A percentile compares a stretch with the other conserved stretches of the same genome.
These are phyloP conservation scores for Agaricus sinodeliciosus DNA, from an alignment of 768 basidiomycete species.

Conservation along the genomic window DNA sequence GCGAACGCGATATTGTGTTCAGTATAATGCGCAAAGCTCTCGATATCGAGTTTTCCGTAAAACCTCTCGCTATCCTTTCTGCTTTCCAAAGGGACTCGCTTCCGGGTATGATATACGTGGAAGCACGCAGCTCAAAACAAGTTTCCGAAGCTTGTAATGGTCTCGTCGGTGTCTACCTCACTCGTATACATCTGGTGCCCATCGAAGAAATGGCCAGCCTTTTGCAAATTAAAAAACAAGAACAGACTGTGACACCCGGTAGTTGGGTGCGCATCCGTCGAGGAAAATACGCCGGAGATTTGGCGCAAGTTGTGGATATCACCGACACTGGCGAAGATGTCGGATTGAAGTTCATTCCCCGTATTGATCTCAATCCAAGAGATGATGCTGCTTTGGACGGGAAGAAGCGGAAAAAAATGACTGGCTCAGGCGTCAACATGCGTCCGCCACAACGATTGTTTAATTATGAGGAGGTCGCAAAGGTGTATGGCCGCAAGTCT, in stretches of 20 bases:
- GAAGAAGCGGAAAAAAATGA: conserved; percentile 76
- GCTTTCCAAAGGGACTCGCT: conserved; percentile 96
- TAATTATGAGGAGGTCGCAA: conserved; percentile 87
- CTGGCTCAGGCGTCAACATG: conserved; percentile 43
- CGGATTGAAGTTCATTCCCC: conserved; percentile 91
- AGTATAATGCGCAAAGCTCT: conserved; percentile 93
- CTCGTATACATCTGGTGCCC: conserved; percentile 78
- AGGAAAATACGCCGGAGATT: conserved; percentile 89
- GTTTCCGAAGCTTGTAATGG: conserved; percentile 83
- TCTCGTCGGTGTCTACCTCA: conserved; percentile 87
- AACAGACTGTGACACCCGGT: conserved; percentile 73
- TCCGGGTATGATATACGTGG: conserved; percentile 94
- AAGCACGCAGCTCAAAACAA: conserved; percentile 82
- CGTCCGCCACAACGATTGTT: conserved; percentile 91
- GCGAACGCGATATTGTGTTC: conserved; percentile 89
- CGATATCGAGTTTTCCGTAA: conserved; percentile 70
- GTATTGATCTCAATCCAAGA: conserved; percentile 91
- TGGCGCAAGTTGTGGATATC: conserved; percentile 93
- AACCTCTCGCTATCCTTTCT: conserved; percentile 81
- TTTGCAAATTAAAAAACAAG: conserved; percentile 93
- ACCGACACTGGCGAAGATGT: conserved; percentile 92
- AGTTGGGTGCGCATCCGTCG: conserved; percentile 95
- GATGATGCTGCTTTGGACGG: conserved; percentile 56
- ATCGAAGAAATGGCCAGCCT: conserved; percentile 98
- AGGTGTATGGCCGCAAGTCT: conserved; percentile 74